A percentile compares a stretch with the other conserved stretches of the same genome.
Evolutionary conservation across 495 filamentous ascomycete genomes (phyloP).

Genomic region (Rhypophila decipiens): DNA sequence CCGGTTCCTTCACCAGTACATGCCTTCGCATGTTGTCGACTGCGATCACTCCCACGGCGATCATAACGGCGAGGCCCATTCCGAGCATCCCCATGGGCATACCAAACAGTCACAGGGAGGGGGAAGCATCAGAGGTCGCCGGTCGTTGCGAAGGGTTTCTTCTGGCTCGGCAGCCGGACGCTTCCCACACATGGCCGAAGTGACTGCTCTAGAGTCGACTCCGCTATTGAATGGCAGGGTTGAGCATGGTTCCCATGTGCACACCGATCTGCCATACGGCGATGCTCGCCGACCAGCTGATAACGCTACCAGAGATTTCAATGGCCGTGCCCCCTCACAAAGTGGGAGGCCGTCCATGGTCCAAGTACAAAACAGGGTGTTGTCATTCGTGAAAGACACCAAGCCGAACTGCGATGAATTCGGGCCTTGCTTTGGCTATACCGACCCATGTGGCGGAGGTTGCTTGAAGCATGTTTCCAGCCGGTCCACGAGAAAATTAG

Average conservation of each 20-base stretch:
- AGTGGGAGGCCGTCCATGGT: conserved; percentile 40
- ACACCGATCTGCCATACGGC: conserved; percentile 4
- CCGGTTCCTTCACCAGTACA: conserved; percentile 67
- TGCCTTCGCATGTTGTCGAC: conserved; percentile 90
- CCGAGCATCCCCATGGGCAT: conserved; percentile 4
- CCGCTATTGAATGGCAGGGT: conserved; percentile 15
- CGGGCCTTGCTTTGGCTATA: conserved; percentile 77
- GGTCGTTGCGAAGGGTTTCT: conserved; percentile 19
- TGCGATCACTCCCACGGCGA: conserved; percentile 78
- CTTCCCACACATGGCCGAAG: conserved; percentile 14
- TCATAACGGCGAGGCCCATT: conserved; percentile 29
- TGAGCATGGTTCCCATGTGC: conserved; percentile 6
- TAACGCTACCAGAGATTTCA: conserved; percentile 3
- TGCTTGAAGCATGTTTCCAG: conserved; percentile 56
- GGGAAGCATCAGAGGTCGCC: conserved; percentile 8
- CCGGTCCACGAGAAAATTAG: conserved; percentile 15
- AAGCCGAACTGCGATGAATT: conserved; percentile 65
- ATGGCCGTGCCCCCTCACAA: conserved; percentile 1
- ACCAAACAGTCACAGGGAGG: conserved; percentile 18
- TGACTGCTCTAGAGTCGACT: conserved; percentile 22
- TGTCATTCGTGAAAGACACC: conserved; percentile 60
- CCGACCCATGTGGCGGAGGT: conserved; percentile 77
- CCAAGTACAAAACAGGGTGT: conserved; percentile 45
- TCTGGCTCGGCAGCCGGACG: conserved; percentile 18
- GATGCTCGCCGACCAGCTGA: conserved; percentile 5